A percentile compares a stretch with the other conserved stretches of the same genome.
Conservation (phyloP, 306 rosid genomes). For the Begonia loranthoides region DNA sequence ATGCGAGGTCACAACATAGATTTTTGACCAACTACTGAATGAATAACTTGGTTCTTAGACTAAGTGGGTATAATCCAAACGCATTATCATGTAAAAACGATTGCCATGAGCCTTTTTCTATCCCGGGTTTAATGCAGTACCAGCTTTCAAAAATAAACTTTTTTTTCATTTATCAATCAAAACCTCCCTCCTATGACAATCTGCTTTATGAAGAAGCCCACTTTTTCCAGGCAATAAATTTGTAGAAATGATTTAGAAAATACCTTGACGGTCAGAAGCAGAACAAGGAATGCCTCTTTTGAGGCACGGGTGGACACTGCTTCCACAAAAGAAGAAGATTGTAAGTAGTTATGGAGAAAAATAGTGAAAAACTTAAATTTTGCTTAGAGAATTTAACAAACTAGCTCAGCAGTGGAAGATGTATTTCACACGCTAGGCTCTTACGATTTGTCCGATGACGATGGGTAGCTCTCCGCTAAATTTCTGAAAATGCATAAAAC, state of each 20-base stretch:
- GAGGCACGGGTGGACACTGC: conserved; percentile 40
- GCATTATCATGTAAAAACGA: no score
- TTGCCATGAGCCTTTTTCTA: no score
- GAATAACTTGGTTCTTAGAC: background rate
- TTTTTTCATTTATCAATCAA: no score
- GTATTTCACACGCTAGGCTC: conserved; percentile 12
- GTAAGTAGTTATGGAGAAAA: no score
- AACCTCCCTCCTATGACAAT: no score
- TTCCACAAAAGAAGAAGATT: conserved; percentile 21
- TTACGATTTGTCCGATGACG: conserved; percentile 43
- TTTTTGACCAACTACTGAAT: conserved; percentile 4
- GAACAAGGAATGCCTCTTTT: conserved; percentile 63
- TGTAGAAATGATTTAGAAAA: conserved; percentile 12
- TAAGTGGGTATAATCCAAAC: background rate
- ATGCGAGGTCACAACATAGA: background rate
- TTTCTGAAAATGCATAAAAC: conserved; percentile 44
- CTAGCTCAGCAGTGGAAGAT: background rate
- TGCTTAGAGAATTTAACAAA: background rate
- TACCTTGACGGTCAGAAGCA: conserved; percentile 23
- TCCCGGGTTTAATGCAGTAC: no score
- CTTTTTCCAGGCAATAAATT: no score
- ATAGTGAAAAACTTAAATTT: background rate
- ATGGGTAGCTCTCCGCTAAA: conserved; percentile 69
- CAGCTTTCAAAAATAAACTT: no score
- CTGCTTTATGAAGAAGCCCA: no score